These are phyloP conservation scores for Rhinocladiella mackenziei DNA, from an alignment of 2,329 filamentous ascomycete species.

Conservation along the genomic window DNA sequence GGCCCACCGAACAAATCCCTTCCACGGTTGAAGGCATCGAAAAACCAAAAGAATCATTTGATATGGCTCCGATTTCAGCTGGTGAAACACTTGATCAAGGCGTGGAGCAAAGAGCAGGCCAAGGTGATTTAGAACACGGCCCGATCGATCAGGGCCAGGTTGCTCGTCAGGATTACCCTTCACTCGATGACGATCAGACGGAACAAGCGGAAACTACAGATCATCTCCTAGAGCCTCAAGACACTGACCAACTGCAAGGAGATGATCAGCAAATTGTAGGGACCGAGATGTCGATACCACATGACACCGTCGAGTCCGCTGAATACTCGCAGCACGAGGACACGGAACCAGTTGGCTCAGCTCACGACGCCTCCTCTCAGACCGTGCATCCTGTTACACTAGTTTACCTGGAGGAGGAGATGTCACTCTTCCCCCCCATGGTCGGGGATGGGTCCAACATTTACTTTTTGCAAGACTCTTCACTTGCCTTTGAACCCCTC, in stretches of 20 bases:
- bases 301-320: not conserved
- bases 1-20: not conserved
- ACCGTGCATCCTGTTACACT: constrained; percentile 49
- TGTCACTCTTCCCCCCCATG: constrained; percentile 56
- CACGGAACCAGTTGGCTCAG: not conserved
- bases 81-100: not conserved
- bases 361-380: not conserved
- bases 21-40: constrained; percentile 5
- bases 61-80: not conserved
- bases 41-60: not conserved
- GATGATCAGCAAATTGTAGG: not conserved
- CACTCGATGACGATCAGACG: not conserved
- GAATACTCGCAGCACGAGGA: constrained; percentile 7
- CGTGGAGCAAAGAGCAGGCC: not conserved
- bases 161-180: not conserved
- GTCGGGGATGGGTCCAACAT: constrained; percentile 49
- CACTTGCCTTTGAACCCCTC: constrained; percentile 51
- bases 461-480: constrained; percentile 55
- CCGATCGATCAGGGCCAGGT: not conserved
- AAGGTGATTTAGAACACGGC: not conserved
- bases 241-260: not conserved
- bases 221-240: not conserved
- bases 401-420: constrained; percentile 53
- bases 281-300: not conserved
- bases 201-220: not conserved